Conservation (phyloP, 1,284 basidiomycete genomes). For the Melampsora larici-populina region DNA sequence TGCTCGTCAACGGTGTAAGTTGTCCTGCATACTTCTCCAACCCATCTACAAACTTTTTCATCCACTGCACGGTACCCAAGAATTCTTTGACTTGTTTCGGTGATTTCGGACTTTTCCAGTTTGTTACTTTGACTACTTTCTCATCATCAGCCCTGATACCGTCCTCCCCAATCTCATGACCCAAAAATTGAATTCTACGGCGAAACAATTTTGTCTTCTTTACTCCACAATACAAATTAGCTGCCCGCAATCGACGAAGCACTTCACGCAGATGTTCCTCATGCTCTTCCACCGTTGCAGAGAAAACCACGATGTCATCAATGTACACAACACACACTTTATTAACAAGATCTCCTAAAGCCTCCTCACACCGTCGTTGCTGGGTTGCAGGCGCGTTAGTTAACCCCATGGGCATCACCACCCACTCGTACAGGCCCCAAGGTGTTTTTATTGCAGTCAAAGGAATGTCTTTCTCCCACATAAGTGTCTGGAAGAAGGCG, state of each 20-base stretch:
- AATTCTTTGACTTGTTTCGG: not conserved
- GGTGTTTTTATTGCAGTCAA: no score
- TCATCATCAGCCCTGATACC: not conserved
- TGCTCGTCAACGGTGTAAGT: not conserved
- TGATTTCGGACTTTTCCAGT: not conserved
- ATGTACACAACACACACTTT: slow-evolving; percentile 57
- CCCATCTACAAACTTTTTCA: no score
- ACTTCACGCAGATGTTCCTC: slow-evolving; percentile 48
- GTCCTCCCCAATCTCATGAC: not conserved
- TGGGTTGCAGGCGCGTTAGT: no score
- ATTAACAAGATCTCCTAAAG: slow-evolving; percentile 45
- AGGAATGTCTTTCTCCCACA: no score
- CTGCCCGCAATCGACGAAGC: not conserved
- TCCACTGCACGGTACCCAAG: no score
- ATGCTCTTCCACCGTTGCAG: no score
- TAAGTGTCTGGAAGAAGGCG: no score
- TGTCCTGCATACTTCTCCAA: not conserved
- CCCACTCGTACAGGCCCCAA: no score
- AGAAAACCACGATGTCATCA: slow-evolving; percentile 59
- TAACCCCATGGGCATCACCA: no score
- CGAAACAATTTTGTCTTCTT: not conserved
- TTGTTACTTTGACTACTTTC: not conserved
- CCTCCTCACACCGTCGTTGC: no score
- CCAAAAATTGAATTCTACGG: not conserved
- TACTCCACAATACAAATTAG: not conserved